Conservation (phyloP, 2,329 filamentous ascomycete genomes). For the Aspergillus pseudoglaucus region DNA sequence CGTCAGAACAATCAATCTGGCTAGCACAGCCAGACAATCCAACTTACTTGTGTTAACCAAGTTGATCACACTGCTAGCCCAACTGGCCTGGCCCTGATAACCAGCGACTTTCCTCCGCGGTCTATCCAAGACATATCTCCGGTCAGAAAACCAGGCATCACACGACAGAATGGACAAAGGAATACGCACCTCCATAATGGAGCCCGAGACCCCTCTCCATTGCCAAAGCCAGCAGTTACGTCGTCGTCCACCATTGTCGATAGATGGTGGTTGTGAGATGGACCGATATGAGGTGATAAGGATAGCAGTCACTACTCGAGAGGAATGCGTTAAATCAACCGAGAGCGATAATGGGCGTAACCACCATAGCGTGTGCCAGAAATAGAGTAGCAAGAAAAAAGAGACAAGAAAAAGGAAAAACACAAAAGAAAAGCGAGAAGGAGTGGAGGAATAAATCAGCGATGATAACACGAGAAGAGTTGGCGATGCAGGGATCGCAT, state of each 20-base stretch:
- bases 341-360: slow-evolving; percentile 9
- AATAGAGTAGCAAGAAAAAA: not conserved
- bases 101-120: slow-evolving; percentile 57
- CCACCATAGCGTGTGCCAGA: slow-evolving; percentile 6
- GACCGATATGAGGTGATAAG: slow-evolving; percentile 10
- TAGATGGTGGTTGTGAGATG: slow-evolving; percentile 4
- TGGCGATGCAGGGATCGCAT: not conserved
- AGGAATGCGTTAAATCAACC: slow-evolving; percentile 8
- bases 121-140: slow-evolving; percentile 12
- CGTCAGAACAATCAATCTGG: slow-evolving; percentile 6
- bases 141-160: slow-evolving; percentile 1
- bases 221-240: slow-evolving; percentile 20
- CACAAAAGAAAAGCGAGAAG: slow-evolving; percentile 1
- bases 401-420: not conserved
- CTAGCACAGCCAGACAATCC: not conserved
- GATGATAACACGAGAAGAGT: not conserved
- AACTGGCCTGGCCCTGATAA: slow-evolving; percentile 68
- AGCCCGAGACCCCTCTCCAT: slow-evolving; percentile 17
- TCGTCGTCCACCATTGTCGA: slow-evolving; percentile 27
- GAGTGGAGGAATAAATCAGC: not conserved
- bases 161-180: not conserved
- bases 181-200: slow-evolving; percentile 25
- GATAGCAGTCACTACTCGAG: slow-evolving; percentile 10
- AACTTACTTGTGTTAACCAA: slow-evolving; percentile 82
- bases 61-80: slow-evolving; percentile 88